These are phyloP conservation scores for Corymbia citriodora DNA, from an alignment of 441 rosid species.

Conservation along the genomic window DNA sequence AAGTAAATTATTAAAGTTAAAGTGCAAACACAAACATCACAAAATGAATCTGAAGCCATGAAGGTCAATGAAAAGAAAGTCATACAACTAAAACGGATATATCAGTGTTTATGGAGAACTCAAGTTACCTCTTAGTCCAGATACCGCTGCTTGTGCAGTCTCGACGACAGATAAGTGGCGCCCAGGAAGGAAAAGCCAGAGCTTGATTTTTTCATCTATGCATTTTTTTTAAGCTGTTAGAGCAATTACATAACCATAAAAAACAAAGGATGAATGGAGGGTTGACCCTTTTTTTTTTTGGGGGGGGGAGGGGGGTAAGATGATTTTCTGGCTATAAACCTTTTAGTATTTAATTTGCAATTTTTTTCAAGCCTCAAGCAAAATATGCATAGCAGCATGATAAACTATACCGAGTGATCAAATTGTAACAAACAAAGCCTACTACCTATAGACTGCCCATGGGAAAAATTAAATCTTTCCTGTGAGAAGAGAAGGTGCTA, in stretches of 20 bases:
- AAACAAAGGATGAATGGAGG: neutral
- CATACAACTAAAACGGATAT: neutral
- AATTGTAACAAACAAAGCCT: neutral
- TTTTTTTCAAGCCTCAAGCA: neutral
- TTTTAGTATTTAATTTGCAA: neutral
- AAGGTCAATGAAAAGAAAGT: neutral
- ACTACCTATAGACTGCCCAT: neutral
- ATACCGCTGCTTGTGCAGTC: conserved; percentile 79
- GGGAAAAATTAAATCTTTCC: neutral
- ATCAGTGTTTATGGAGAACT: neutral
- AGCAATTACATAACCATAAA: neutral
- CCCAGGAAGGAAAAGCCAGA: conserved; percentile 98
- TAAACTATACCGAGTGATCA: neutral
- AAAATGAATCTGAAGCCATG: neutral
- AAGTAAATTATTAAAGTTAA: neutral
- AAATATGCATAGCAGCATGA: neutral
- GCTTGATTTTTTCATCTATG: conserved; percentile 97
- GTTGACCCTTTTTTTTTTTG: neutral
- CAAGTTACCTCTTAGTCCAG: conserved; percentile 76
- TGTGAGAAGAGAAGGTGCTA: neutral
- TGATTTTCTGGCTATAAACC: neutral
- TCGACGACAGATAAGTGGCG: conserved; percentile 65
- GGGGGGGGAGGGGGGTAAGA: neutral
- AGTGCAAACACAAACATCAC: neutral
- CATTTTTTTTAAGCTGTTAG: neutral